Evolutionary conservation across 1,284 basidiomycete genomes (phyloP).

Genomic region (Irpex sp.): DNA sequence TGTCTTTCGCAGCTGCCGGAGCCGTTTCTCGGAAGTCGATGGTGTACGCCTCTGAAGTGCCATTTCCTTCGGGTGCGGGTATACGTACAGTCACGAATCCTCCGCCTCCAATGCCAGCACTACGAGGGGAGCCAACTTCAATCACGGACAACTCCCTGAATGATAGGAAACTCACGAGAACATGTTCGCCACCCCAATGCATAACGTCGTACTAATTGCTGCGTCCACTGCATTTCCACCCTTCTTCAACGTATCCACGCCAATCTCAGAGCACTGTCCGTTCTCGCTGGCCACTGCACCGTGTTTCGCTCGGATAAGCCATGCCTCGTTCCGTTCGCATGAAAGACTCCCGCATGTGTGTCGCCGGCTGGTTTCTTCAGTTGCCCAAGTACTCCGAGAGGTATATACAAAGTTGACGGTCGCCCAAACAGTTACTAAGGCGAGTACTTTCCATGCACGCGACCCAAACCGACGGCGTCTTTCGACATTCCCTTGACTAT

Average conservation of each 20-base stretch:
- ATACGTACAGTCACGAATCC: conserved; percentile 90
- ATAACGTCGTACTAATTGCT: conserved; percentile 77
- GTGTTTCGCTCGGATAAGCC: conserved; percentile 65
- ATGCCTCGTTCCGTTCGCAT: conserved; percentile 59
- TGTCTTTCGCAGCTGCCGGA: conserved; percentile 64
- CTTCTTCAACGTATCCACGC: conserved; percentile 70
- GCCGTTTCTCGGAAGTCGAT: conserved; percentile 91
- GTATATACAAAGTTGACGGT: background rate
- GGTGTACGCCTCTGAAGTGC: conserved; percentile 60
- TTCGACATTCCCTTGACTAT: background rate
- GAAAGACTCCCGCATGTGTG: conserved; percentile 14
- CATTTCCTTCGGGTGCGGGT: conserved; percentile 44
- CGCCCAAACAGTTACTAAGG: background rate
- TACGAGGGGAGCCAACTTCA: background rate
- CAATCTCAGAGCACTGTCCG: conserved; percentile 78
- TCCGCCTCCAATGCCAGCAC: conserved; percentile 86
- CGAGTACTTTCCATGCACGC: background rate
- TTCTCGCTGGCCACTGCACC: conserved; percentile 91
- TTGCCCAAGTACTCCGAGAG: background rate
- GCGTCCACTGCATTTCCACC: conserved; percentile 94
- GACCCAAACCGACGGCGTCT: background rate
- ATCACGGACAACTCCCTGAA: background rate
- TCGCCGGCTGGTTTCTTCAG: background rate
- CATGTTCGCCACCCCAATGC: conserved; percentile 85
- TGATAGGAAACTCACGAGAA: conserved; percentile 60